Evolutionary conservation across 225 moss, liverwort and hornwort genomes (phyloP), one percentile per base, ranked within the genome.

Genomic region (Polytrichum formosum): DNA sequence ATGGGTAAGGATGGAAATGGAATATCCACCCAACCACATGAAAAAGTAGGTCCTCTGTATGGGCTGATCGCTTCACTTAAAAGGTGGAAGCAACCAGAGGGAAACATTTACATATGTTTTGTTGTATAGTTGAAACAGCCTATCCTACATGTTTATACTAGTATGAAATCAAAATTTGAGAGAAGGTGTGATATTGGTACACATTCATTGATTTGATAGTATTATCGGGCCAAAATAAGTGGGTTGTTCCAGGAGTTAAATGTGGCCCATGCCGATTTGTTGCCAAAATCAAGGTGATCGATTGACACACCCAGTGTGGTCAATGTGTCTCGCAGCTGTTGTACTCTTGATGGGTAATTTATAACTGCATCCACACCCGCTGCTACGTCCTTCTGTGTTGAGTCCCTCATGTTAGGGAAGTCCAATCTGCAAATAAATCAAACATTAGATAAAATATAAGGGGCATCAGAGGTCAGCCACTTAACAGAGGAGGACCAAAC

Each of bases 71-170:
- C 72, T 72, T 72, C 63, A 54, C 72, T 63, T 72, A 72, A 72
- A 72, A 72, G 72, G 64, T 72, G 72, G 72, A 72, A 72, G 71
- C 6, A 63, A 72, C 72, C 72, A 72, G 26, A 72, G 64, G 54
- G 54, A 54, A 64, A 53, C 55, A 54, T 72, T 63, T 27, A 61
- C n/a, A n/a, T 28, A 58, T 69, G 27, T 26, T 67, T 28, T 29
- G 18, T 21, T 67, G 58, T n/a, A 58, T n/a, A 19, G 58, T 20
- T 19, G 35, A n/a, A 33, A 29, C 9, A 65, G 31, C 28, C 25
- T 16, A 28, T 28, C 31, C 33, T 28, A 29, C 33, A 54, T 25
- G 27, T 23, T 17, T 54, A 67, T 54, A 29, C 26, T 5, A 5
- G 17, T 23, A 55, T 53, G 27, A 6, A 70, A 70, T 37, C 30